phyloP scores from a whole-genome alignment of 1,139 yeast species.

The Saccharomyces pastorianus region DNA sequence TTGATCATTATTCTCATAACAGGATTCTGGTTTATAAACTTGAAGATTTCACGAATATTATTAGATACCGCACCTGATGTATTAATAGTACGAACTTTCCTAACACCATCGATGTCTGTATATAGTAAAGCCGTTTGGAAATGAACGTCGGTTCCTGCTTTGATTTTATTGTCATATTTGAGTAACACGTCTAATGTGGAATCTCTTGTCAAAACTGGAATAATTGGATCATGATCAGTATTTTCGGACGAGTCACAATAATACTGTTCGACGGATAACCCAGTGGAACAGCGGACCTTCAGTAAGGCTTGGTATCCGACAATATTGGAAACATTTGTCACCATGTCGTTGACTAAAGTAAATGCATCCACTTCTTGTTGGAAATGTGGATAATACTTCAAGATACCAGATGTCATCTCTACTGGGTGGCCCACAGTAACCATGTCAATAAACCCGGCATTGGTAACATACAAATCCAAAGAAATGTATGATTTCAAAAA shows the following conservation, averaged over 20 bases:
- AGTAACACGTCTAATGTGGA: slow-evolving; percentile 67
- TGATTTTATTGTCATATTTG: slow-evolving; percentile 68
- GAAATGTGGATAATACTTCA: slow-evolving; percentile 61
- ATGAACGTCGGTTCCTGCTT: slow-evolving; percentile 69
- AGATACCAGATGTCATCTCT: slow-evolving; percentile 63
- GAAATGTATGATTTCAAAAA: slow-evolving; percentile 59
- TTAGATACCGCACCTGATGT: slow-evolving; percentile 75
- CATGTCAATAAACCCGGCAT: slow-evolving; percentile 61
- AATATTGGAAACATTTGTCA: slow-evolving; percentile 38
- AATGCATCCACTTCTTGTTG: slow-evolving; percentile 64
- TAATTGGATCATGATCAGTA: slow-evolving; percentile 48
- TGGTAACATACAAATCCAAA: slow-evolving; percentile 65
- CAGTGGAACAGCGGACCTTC: slow-evolving; percentile 82
- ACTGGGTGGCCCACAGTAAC: slow-evolving; percentile 66
- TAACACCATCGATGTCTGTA: slow-evolving; percentile 65
- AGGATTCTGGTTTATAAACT: slow-evolving; percentile 80
- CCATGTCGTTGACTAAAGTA: slow-evolving; percentile 53
- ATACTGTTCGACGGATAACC: slow-evolving; percentile 75
- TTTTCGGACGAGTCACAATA: slow-evolving; percentile 44
- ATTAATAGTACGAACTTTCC: slow-evolving; percentile 82
- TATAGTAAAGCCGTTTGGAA: slow-evolving; percentile 87
- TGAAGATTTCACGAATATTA: slow-evolving; percentile 63
- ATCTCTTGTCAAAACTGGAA: slow-evolving; percentile 59
- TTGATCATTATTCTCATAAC: slow-evolving; percentile 64
- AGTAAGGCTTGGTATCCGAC: slow-evolving; percentile 79